Base-by-base conservation (phyloP, 352 stramenopile genomes). In the Pythium phragmitis region DNA sequence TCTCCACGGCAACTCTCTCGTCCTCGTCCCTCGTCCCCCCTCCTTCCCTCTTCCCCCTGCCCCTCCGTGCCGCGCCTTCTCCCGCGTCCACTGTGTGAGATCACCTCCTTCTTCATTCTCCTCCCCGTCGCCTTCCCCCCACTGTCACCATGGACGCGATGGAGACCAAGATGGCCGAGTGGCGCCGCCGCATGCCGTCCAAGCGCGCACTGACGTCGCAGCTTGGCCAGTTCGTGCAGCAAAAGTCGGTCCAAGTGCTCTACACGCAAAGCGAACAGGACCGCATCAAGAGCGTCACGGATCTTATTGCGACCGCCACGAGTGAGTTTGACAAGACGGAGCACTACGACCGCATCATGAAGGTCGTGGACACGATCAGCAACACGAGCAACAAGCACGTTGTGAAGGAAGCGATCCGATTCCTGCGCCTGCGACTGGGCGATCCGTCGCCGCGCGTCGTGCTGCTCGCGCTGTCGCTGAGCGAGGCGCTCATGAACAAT, bases 401-500 rank as follows among this genome's bases (percentile, higher is more conserved):
- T 7, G 63, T 91, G 7, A 88, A 89, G 58, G 84, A 93, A 56
- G 80, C 80, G 11, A 69, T 91, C n/a, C 76, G 80, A n/a, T 91
- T 78, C 53, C 55, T 93, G 60, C 82, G 80, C 30, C 63, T 93
- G 54, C 79, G 84, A 17, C 73, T 93, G 2, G 80, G 73, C 7
- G 78, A 93, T 64, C 73, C 82, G 36, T 89, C 80, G 34, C 57
- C 79, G 13, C 75, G 77, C 19, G 80, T 90, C 16, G 76, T 93
- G 23, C 82, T 90, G 21, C 50, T 88, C 34, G 74, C 82, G 45
- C 66, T 93, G 28, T 85, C 79, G 43, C 65, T 93, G 17, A 86
- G 80, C 0, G 84, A 93, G 63, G 77, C 80, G 2, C 66, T 93
- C 9, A 84, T 91, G 52, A 91, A 91, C 68, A 91, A 93, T 63